Base-by-base conservation (phyloP, 2,329 filamentous ascomycete genomes). In the Zymoseptoria ardabiliae region DNA sequence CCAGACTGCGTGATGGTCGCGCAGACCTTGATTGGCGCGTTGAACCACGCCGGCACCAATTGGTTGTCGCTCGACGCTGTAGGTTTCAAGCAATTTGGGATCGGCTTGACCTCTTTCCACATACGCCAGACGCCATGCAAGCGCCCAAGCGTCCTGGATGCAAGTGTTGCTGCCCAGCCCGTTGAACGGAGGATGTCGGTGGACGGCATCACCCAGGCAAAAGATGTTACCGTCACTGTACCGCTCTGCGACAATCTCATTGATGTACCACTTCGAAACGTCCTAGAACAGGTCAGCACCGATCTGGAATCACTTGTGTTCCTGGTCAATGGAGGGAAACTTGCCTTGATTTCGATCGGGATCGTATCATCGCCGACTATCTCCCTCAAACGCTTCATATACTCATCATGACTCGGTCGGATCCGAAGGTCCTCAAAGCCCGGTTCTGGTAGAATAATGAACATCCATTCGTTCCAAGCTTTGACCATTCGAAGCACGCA, bases 401-500 rank as follows among this genome's bases (percentile, higher is more conserved):
- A 82, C 65, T 83, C 77, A 6, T 79, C 79, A 1, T 74, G 61
- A 0, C 76, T 74, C 0, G 80, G 78, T n/a, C 72, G 59, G 21
- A 76, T 70, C 3, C 69, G 69, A 11, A 75, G 62, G 54, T 77
- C 72, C 1, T 61, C 51, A 49, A 75, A 73, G 8, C 71, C 68
- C 11, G 69, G 69, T 3, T 74, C 74, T 0, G 81, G 78, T 17
- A 85, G 72, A 17, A 84, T 69, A 56, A 72, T 72, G 58, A 70
- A 69, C 67, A 72, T 71, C 83, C 83, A 87, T 72, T 87, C 81
- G 63, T 81, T 68, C 84, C 84, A 87, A 0, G 83, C 79, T 72
- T 81, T 83, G 4, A 87, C 82, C 83, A 87, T 86, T 22, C 85
- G 75, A 2, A 79, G 74, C 63, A 83, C 71, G 2, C 69, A 72